Percentiles rank a stretch among this genome's conserved stretches.
Conservation (phyloP, 768 basidiomycete genomes). For the Boletus eberwhitei region DNA sequence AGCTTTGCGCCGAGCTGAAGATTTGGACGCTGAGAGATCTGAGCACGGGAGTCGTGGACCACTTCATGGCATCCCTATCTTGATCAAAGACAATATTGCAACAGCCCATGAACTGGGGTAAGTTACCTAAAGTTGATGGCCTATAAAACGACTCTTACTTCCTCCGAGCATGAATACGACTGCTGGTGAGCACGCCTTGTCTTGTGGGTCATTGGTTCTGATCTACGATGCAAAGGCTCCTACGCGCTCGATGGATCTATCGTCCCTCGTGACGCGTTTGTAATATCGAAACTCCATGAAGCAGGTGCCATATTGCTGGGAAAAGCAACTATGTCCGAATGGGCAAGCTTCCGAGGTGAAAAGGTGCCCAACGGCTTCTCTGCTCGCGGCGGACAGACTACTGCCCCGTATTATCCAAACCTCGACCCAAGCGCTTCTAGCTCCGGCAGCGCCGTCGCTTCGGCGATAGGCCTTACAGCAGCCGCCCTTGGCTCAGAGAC, state of each 20-base stretch:
- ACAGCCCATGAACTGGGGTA: slow-evolving; percentile 29
- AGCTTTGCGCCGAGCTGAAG: slow-evolving; percentile 50
- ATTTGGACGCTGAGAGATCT: slow-evolving; percentile 49
- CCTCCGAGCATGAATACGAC: slow-evolving; percentile 45
- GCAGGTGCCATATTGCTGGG: slow-evolving; percentile 39
- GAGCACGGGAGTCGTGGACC: slow-evolving; percentile 43
- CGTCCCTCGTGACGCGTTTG: slow-evolving; percentile 35
- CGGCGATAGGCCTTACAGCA: slow-evolving; percentile 43
- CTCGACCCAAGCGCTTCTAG: slow-evolving; percentile 41
- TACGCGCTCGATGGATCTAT: slow-evolving; percentile 38
- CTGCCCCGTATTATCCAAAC: slow-evolving; percentile 40
- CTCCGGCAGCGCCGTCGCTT: slow-evolving; percentile 43
- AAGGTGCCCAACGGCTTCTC: slow-evolving; percentile 41
- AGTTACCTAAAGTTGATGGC: background rate
- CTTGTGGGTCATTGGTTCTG: background rate
- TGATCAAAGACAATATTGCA: slow-evolving; percentile 50
- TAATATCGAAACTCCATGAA: slow-evolving; percentile 28
- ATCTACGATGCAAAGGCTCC: slow-evolving; percentile 28
- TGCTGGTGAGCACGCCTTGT: slow-evolving; percentile 39
- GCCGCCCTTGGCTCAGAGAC: slow-evolving; percentile 47
- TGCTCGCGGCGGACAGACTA: slow-evolving; percentile 44
- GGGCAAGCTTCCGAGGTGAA: slow-evolving; percentile 39
- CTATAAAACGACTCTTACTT: background rate
- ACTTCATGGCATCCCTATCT: slow-evolving; percentile 57
- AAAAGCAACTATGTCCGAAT: slow-evolving; percentile 43